Percentiles rank a stretch among this genome's conserved stretches.
These are phyloP conservation scores for Candolleomyces aberdarensis DNA, from an alignment of 768 basidiomycete species.

Conservation along the genomic window DNA sequence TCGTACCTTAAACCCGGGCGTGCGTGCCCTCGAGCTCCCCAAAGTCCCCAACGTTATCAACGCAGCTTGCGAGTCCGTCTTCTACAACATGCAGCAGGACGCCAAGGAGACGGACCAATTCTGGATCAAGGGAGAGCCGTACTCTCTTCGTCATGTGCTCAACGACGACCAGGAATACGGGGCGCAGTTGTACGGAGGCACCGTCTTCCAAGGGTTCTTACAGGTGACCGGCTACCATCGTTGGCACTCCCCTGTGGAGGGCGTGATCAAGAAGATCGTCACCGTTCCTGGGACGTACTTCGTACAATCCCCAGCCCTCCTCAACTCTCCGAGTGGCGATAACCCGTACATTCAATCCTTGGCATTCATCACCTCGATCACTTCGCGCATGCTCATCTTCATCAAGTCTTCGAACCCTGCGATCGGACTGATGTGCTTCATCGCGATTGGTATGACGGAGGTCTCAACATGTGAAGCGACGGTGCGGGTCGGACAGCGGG, in stretches of 20 bases:
- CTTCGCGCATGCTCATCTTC: conserved; percentile 51
- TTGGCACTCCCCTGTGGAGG: conserved; percentile 59
- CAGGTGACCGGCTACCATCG: conserved; percentile 55
- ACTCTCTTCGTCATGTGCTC: conserved; percentile 58
- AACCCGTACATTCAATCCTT: conserved; percentile 26
- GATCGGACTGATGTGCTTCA: conserved; percentile 57
- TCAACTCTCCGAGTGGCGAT: conserved; percentile 11
- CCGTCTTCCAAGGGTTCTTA: conserved; percentile 57
- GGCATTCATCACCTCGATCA: conserved; percentile 40
- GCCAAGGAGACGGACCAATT: conserved; percentile 44
- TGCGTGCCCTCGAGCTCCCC: conserved; percentile 36
- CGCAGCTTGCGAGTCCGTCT: conserved; percentile 52
- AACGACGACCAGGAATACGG: conserved; percentile 33
- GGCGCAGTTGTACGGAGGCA: conserved; percentile 45
- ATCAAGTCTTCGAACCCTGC: conserved; percentile 49
- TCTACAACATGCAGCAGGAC: conserved; percentile 37
- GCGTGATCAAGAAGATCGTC: conserved; percentile 36
- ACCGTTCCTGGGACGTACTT: conserved; percentile 52
- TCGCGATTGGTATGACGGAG: conserved; percentile 60
- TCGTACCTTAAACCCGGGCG: conserved; percentile 33
- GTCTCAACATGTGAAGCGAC: conserved; percentile 56
- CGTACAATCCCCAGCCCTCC: conserved; percentile 27
- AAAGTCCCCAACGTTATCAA: conserved; percentile 35
- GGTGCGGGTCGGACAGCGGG: conserved; percentile 40
- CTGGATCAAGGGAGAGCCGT: conserved; percentile 62